Conservation (phyloP, 2,329 filamentous ascomycete genomes). For the Amesomyces nigricolor region DNA sequence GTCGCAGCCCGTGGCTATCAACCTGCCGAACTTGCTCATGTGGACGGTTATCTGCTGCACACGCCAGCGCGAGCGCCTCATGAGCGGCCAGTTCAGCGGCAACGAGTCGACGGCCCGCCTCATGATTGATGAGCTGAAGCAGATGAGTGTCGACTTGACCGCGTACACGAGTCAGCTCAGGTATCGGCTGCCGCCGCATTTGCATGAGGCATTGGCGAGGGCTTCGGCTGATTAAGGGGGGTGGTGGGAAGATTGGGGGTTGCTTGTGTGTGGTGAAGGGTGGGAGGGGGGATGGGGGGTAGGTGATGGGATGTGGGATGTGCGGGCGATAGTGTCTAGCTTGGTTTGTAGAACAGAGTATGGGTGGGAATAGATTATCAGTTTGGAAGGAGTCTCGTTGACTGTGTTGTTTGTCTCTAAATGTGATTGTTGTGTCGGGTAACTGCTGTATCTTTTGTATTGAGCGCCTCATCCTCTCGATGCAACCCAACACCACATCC, state of each 20-base stretch:
- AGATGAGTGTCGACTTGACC: slow-evolving; percentile 83
- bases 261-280: no score
- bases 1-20: slow-evolving; percentile 75
- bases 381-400: no score
- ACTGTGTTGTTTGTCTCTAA: no score
- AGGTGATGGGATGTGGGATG: neutral
- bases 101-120: slow-evolving; percentile 58
- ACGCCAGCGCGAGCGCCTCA: slow-evolving; percentile 66
- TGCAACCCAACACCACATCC: no score
- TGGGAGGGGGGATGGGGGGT: no score
- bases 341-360: no score
- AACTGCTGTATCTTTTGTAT: no score
- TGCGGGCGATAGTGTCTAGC: neutral
- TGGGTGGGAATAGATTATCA: no score
- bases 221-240: slow-evolving; percentile 60
- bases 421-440: no score
- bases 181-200: slow-evolving; percentile 78
- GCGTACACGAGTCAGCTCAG: slow-evolving; percentile 89
- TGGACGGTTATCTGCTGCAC: slow-evolving; percentile 90
- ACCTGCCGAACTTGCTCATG: slow-evolving; percentile 84
- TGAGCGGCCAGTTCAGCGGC: slow-evolving; percentile 66
- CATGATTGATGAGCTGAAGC: slow-evolving; percentile 66
- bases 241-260: neutral
- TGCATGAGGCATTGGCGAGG: slow-evolving; percentile 83
- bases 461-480: no score